A percentile compares a stretch with the other conserved stretches of the same genome.
phyloP scores from a whole-genome alignment of 306 rosid species.

The Cicer chorassanicum region DNA sequence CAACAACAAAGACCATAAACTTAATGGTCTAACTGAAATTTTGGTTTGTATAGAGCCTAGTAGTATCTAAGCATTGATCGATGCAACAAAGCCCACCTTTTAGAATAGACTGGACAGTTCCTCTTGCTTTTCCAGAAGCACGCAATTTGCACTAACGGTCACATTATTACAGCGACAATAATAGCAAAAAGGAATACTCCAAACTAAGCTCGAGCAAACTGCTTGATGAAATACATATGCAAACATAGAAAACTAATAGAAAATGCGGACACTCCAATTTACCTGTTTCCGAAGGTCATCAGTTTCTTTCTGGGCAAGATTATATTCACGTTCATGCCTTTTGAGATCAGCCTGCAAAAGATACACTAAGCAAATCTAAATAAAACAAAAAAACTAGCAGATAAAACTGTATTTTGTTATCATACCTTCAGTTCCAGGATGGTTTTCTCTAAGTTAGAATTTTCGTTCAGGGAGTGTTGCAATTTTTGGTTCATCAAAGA shows the following conservation, averaged over 20 bases:
- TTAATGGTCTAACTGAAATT: neutral
- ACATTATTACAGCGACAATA: neutral
- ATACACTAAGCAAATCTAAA: constrained; percentile 41
- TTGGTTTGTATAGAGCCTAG: neutral
- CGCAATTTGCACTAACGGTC: neutral
- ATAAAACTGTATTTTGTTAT: constrained; percentile 10
- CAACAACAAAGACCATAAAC: neutral
- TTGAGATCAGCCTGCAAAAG: constrained; percentile 70
- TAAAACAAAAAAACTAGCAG: neutral
- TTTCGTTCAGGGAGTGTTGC: constrained; percentile 67
- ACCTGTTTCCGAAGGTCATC: constrained; percentile 88
- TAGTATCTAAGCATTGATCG: neutral
- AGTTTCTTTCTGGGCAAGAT: constrained; percentile 73
- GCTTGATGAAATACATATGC: constrained; percentile 16
- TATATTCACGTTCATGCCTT: constrained; percentile 79
- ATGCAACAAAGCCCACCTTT: neutral
- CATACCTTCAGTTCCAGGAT: constrained; percentile 79
- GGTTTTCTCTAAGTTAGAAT: constrained; percentile 68
- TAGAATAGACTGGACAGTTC: neutral
- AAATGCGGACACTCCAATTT: constrained; percentile 18
- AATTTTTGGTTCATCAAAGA: constrained; percentile 76
- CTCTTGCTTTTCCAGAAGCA: neutral
- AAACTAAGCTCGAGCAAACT: constrained; percentile 20
- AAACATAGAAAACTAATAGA: constrained; percentile 22
- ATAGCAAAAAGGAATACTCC: neutral